phyloP scores from a whole-genome alignment of 495 filamentous ascomycete species.

The Podospora didyma region DNA sequence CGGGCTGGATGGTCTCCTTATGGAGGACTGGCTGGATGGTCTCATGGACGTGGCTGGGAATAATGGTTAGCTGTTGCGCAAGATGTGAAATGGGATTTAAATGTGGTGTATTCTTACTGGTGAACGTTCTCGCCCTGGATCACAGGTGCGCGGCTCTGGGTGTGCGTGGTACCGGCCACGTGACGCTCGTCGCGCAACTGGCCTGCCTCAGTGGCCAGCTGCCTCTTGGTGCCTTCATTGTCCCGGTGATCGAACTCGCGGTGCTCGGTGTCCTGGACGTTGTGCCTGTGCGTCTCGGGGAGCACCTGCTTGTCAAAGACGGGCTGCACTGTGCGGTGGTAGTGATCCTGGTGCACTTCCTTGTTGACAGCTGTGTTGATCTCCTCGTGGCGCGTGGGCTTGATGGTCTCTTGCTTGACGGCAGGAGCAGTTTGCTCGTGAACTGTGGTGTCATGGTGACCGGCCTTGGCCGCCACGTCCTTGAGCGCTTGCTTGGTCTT shows the following conservation, averaged over 20 bases:
- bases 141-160: conserved; percentile 38
- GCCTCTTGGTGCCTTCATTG: conserved; percentile 34
- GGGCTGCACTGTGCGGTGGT: conserved; percentile 53
- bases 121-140: conserved; percentile 61
- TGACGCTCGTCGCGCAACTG: conserved; percentile 48
- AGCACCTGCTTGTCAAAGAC: conserved; percentile 43
- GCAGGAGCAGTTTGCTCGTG: conserved; percentile 59
- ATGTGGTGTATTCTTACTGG: conserved; percentile 37
- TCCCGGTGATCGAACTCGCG: conserved; percentile 54
- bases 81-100: no score
- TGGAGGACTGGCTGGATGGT: conserved; percentile 63
- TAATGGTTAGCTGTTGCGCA: no score
- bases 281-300: conserved; percentile 46
- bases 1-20: conserved; percentile 61
- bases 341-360: conserved; percentile 59
- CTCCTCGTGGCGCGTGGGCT: conserved; percentile 49
- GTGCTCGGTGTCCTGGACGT: conserved; percentile 49
- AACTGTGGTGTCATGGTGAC: conserved; percentile 59
- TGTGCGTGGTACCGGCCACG: conserved; percentile 45
- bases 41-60: conserved; percentile 52
- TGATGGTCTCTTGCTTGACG: conserved; percentile 53
- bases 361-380: conserved; percentile 55
- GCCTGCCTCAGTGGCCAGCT: conserved; percentile 43
- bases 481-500: conserved; percentile 51
- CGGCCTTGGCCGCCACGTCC: conserved; percentile 51